A percentile compares a stretch with the other conserved stretches of the same genome.
These are phyloP conservation scores for Arctium lappa DNA, from an alignment of 129 eudicot species.

Conservation along the genomic window DNA sequence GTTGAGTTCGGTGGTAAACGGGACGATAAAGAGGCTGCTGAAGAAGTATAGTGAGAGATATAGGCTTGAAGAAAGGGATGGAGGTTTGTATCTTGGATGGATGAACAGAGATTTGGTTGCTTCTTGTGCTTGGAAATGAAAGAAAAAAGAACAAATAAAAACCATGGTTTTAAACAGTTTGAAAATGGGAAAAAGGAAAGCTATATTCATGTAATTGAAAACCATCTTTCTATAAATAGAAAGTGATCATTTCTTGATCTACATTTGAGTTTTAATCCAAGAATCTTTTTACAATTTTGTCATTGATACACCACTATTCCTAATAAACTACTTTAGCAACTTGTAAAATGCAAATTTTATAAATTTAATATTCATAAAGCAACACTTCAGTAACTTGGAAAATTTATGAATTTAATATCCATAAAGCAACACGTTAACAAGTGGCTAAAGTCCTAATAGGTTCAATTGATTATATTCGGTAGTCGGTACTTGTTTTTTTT, in stretches of 20 bases:
- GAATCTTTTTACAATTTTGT: too few species aligned
- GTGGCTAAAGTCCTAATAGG: too few species aligned
- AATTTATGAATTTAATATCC: too few species aligned
- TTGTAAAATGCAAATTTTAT: too few species aligned
- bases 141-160: background rate
- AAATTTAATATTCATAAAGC: too few species aligned
- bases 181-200: background rate
- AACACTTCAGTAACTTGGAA: too few species aligned
- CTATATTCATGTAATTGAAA: background rate
- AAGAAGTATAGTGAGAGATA: constrained; percentile 54
- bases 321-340: too few species aligned
- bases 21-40: constrained; percentile 51
- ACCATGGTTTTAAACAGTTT: background rate
- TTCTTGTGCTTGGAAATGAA: constrained; percentile 74
- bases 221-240: constrained; percentile 12
- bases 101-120: constrained; percentile 74
- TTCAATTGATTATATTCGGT: too few species aligned
- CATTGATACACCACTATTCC: too few species aligned
- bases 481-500: background rate
- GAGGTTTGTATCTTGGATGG: constrained; percentile 82
- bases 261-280: constrained; percentile 1
- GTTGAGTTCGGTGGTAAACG: constrained; percentile 62
- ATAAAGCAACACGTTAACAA: too few species aligned
- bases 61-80: constrained; percentile 74
- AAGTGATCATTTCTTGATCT: background rate